These are phyloP conservation scores for Amanita jacksonii DNA, from an alignment of 768 basidiomycete species.

Conservation along the genomic window DNA sequence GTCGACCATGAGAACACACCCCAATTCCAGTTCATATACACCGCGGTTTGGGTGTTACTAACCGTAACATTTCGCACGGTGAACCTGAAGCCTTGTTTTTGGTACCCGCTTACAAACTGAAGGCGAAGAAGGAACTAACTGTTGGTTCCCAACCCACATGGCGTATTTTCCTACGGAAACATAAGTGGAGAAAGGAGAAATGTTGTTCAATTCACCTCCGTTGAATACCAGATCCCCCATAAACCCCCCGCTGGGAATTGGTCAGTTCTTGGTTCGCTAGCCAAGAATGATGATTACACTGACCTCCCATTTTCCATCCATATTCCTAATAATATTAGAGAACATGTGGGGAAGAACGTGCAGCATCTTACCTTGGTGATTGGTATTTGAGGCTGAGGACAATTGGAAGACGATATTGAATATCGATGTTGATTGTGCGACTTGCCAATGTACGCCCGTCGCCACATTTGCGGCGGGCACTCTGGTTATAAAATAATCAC, in stretches of 20 bases:
- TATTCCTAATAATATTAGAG: conserved; percentile 28
- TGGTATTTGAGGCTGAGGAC: conserved; percentile 51
- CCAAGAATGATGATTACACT: conserved; percentile 11
- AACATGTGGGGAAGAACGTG: not conserved
- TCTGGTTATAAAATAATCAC: conserved; percentile 12
- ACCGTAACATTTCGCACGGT: conserved; percentile 50
- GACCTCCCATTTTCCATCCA: conserved; percentile 80
- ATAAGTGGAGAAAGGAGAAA: not conserved
- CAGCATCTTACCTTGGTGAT: conserved; percentile 56
- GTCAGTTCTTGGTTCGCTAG: not conserved
- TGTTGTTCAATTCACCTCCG: conserved; percentile 32
- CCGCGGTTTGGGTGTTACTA: conserved; percentile 41
- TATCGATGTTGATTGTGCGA: conserved; percentile 68
- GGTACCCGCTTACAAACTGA: not conserved
- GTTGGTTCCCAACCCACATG: conserved; percentile 76
- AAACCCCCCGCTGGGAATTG: conserved; percentile 34
- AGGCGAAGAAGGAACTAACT: conserved; percentile 34
- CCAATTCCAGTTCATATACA: conserved; percentile 41
- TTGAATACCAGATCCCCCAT: conserved; percentile 47
- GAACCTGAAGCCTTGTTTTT: conserved; percentile 25
- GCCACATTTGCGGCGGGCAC: conserved; percentile 46
- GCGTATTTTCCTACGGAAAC: conserved; percentile 47
- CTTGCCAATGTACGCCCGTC: conserved; percentile 79
- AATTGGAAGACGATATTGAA: conserved; percentile 65
- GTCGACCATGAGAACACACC: conserved; percentile 18